These are phyloP conservation scores for carrot (Daucus carota) DNA, from an alignment of 129 eudicot genomes.

Conservation along the genomic window DNA sequence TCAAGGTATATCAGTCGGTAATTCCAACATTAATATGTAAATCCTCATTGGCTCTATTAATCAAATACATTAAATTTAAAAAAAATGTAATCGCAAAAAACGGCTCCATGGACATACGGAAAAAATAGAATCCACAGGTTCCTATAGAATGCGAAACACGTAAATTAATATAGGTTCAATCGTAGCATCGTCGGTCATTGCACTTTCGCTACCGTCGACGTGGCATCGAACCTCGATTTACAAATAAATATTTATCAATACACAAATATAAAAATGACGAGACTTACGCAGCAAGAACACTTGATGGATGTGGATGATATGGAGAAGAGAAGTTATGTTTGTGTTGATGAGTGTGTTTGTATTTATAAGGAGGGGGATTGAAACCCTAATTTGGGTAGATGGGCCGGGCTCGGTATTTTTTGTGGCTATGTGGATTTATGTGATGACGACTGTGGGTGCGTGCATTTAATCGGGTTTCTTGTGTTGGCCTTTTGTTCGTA, in stretches of 20 bases:
- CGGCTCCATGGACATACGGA: slow-evolving; percentile 77
- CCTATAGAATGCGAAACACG: slow-evolving; percentile 66
- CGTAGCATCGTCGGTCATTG: slow-evolving; percentile 75
- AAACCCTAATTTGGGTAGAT: neutral
- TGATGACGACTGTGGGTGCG: too few species aligned
- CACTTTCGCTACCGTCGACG: slow-evolving; percentile 67
- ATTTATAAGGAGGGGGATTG: neutral
- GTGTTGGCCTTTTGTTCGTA: too few species aligned
- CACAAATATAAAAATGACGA: too few species aligned
- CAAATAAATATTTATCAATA: too few species aligned
- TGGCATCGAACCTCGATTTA: slow-evolving; percentile 67
- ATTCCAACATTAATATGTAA: slow-evolving; percentile 42
- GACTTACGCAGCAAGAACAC: neutral
- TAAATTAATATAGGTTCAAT: slow-evolving; percentile 59
- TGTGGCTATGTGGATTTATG: too few species aligned
- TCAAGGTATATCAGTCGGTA: slow-evolving; percentile 63
- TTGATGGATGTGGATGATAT: neutral
- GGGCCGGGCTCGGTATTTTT: too few species aligned
- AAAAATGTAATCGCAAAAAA: slow-evolving; percentile 63
- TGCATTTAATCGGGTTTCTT: too few species aligned
- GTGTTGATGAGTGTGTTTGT: neutral
- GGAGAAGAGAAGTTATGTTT: too few species aligned
- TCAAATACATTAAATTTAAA: too few species aligned
- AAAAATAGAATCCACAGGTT: slow-evolving; percentile 56
- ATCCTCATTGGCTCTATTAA: slow-evolving; percentile 72